phyloP scores from a whole-genome alignment of 768 basidiomycete genomes.

The Suillus discolor region DNA sequence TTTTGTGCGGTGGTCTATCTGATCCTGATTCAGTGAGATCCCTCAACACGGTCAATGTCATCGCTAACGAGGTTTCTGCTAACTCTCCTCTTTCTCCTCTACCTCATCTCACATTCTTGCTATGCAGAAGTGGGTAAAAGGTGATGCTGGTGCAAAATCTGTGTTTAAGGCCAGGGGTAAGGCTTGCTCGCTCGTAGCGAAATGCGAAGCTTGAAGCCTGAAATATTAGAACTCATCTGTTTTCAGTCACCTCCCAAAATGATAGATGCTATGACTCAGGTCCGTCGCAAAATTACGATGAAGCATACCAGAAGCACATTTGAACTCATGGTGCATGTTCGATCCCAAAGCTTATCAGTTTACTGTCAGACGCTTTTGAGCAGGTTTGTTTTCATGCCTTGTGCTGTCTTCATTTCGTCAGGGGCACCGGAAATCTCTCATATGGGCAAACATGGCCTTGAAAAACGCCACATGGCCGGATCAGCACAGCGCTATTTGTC shows the following conservation, averaged over 20 bases:
- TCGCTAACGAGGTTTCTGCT: constrained; percentile 37
- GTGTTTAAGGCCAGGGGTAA: constrained; percentile 46
- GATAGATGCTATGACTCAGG: neutral
- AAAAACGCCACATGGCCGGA: neutral
- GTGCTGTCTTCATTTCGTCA: neutral
- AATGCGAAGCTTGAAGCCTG: constrained; percentile 30
- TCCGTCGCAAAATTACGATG: neutral
- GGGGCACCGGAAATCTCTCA: neutral
- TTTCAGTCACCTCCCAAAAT: neutral
- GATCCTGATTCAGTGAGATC: constrained; percentile 42
- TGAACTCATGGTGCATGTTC: neutral
- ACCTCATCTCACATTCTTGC: constrained; percentile 40
- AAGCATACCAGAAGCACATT: neutral
- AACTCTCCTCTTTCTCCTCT: constrained; percentile 39
- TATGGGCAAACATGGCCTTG: neutral
- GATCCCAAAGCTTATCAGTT: neutral
- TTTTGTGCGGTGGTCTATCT: constrained; percentile 41
- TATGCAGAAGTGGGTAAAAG: too few relatives aligned
- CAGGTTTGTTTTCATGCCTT: neutral
- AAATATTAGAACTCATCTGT: neutral
- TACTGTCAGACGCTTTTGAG: neutral
- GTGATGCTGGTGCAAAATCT: constrained; percentile 37
- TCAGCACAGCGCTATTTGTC: neutral
- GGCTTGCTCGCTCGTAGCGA: constrained; percentile 44
- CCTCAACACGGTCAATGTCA: constrained; percentile 42